Base-by-base conservation (phyloP, 441 rosid species). In the Adansonia grandidieri region DNA sequence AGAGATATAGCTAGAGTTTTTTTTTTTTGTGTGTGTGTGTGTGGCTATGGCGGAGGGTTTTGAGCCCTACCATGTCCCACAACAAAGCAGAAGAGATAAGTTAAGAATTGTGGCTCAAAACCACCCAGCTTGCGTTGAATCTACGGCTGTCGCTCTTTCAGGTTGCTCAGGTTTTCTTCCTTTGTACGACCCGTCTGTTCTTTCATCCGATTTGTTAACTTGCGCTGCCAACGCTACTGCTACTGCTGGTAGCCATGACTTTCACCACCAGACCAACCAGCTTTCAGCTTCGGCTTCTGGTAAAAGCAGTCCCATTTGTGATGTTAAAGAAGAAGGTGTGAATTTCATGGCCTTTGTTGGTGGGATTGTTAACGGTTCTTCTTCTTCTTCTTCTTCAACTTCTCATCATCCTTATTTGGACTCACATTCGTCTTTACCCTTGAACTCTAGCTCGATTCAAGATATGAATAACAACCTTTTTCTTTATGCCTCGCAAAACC, bases 31-130 rank as follows among this genome's bases (percentile, higher is more conserved):
- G 14, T 5, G 5, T 0, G 15, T 53, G 1, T 3, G 28, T 32
- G 67, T 71, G 22, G 61, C 80, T 77, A 90, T 90, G 94, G 92
- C 92, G 77, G 93, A 92, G 83, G 88, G 90, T 53, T 89, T 79
- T 65, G 93, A 90, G 79, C 84, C 93, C 76, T 91, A 85, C 88
- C 93, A 92, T 85, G 91, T 92, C 77, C 92, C 91, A 78, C 93
- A 91, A 79, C 97, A 92, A 81, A 87, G 82, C 72, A 85, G 95
- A 70, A 85, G 95, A 85, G 93, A 89, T 83, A 92, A 89, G 82
- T 88, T 90, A 3, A 82, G 93, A 77, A 74, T 89, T 72, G 74
- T 85, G 74, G 72, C 85, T 80, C 88, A 86, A 83, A 87, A 70
- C 74, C 83, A 82, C 77, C 85, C 82, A 67, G 77, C 45, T 53